Base-by-base conservation (phyloP, 352 stramenopile species). In the Peronospora belbahrii region DNA sequence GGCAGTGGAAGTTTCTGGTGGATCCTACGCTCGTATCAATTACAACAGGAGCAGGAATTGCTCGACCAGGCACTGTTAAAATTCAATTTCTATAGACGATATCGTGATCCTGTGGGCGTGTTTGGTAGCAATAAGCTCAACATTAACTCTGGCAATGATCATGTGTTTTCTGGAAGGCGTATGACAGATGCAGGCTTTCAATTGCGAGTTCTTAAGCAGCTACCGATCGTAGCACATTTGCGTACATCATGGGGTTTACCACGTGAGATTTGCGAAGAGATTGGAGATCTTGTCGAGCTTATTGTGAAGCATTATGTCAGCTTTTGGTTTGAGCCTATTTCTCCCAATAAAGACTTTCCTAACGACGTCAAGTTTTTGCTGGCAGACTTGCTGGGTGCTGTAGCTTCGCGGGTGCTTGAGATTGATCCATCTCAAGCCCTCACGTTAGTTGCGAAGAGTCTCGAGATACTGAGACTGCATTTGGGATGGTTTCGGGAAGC, bases 401-500 rank as follows among this genome's bases (percentile, higher is more conserved):
- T 85, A 20, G 54, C 67, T 2, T 74, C 70, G 7, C 71, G 74
- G 8, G 42, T 88, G 17, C 52, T 86, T 34, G 71, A 84, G 56
- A 74, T 88, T 48, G 76, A 90, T 37, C 74, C 72, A 37, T 71
- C 70, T 9, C 70, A 82, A 46, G 79, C 76, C 17, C 59, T 90
- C 24, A 75, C 65, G 28, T 68, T 87, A 45, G 57, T 63, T 6
- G 66, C 79, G 30, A 83, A 79, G 52, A 64, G 57, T 36, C 51
- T 85, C 3, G 75, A 90, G 51, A 48, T 90, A 8, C 44, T 87
- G 48, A 72, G 72, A 9, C 45, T 90, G 36, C 79, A 90, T 46
- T 54, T 90, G 24, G 74, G 70, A 5, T 90, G 79, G 79, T 90
- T 90, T 56, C 67, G 79, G 13, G 79, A 90, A 53, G 64, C 70